Base-by-base conservation (phyloP, 306 rosid genomes). In the Urtica urens region DNA sequence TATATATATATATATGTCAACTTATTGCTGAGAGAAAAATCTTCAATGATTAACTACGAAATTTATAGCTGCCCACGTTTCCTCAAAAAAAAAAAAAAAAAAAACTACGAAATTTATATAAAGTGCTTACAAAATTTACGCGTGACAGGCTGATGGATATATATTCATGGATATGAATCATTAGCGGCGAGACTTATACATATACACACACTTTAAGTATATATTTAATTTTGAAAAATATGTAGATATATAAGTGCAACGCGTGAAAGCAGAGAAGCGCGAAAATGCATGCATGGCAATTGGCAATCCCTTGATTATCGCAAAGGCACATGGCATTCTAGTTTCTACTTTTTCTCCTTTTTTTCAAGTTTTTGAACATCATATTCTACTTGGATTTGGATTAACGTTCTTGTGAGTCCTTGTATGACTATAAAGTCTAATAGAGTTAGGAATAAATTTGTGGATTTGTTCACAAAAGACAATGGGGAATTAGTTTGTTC, bases 201-300 rank as follows among this genome's bases (percentile, higher is more conserved):
- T 7, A 46, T 12, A 4, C 4, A 28, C 33, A 4, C 9, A 8
- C 7, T 43, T 16, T 1, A 48, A 4, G 4, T 3, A 12, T n/a
- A 27, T 16, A 48, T 27, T 25, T 26, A 26, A 46, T 10, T n/a
- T n/a, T n/a, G n/a, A n/a, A n/a, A n/a, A n/a, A 22, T 23, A 9
- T 25, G 27, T 10, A 15, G 28, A 39, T 65, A 58, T 24, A 5
- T 24, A 8, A 58, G 62, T 66, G 35, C 35, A 35, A 64, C 64
- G 75, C 70, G 72, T 71, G 70, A 28, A 20, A 49, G 57, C 41
- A 67, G 54, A 67, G 63, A 55, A 46, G 29, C 42, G 58, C 23
- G 47, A 9, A 47, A 49, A 39, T 59, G 29, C 38, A 41, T n/a
- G 44, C 57, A 51, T 51, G 57, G 54, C 54, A 27, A 49, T 49